These are phyloP conservation scores for Ascochyta fabae DNA, from an alignment of 2,329 filamentous ascomycete species.

Conservation along the genomic window DNA sequence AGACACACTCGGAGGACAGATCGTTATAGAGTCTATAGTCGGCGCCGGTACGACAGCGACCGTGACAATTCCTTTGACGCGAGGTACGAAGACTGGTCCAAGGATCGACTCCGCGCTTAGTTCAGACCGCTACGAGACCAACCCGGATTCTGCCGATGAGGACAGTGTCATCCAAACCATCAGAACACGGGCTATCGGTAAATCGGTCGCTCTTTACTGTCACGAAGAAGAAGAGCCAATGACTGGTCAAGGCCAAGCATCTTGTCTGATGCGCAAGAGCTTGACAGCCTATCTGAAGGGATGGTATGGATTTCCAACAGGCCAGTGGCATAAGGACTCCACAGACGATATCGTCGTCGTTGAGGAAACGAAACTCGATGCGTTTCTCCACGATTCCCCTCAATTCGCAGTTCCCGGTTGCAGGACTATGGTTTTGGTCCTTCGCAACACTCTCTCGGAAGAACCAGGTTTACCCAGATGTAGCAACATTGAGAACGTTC, in stretches of 20 bases:
- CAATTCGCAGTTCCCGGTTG: not conserved
- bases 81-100: conserved; percentile 5
- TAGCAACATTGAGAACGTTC: conserved; percentile 44
- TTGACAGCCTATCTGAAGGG: conserved; percentile 20
- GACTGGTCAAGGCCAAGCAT: not conserved
- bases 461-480: conserved; percentile 1
- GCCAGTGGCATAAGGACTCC: not conserved
- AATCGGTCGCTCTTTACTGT: conserved; percentile 1
- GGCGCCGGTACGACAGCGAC: conserved; percentile 10
- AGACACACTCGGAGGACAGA: conserved; percentile 21
- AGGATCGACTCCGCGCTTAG: not conserved
- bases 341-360: conserved; percentile 4
- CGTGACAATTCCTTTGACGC: conserved; percentile 6
- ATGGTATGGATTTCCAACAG: conserved; percentile 24
- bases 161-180: not conserved
- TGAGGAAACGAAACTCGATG: conserved; percentile 4
- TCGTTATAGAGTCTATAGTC: conserved; percentile 20
- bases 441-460: not conserved
- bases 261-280: conserved; percentile 9
- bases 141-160: not conserved
- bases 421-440: conserved; percentile 7
- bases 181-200: not conserved
- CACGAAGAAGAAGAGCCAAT: not conserved
- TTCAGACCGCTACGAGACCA: no score
- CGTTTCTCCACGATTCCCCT: conserved; percentile 1